A percentile compares a stretch with the other conserved stretches of the same genome.
phyloP scores from a whole-genome alignment of 2,329 filamentous ascomycete genomes.

The Stagonosporopsis tanaceti region DNA sequence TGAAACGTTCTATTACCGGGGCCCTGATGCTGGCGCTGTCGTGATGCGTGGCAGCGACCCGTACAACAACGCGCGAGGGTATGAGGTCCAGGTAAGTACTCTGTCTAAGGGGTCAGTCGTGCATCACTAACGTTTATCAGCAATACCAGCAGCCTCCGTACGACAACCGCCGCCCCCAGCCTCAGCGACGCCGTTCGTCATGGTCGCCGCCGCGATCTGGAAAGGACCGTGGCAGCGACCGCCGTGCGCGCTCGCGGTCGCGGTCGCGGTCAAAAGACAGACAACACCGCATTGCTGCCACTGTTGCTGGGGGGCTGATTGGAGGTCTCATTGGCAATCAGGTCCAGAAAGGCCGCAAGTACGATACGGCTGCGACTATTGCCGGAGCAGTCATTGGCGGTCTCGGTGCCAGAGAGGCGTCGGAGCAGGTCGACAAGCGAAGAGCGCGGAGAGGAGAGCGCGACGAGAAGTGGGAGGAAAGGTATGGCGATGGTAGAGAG shows the following conservation, averaged over 20 bases:
- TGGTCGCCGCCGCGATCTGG: slow-evolving; percentile 40
- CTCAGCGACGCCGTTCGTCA: slow-evolving; percentile 34
- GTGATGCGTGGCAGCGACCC: slow-evolving; percentile 24
- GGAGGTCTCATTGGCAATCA: slow-evolving; percentile 44
- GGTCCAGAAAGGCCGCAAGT: slow-evolving; percentile 36
- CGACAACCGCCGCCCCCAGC: slow-evolving; percentile 25
- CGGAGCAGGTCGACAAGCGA: slow-evolving; percentile 34
- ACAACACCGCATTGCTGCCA: slow-evolving; percentile 35
- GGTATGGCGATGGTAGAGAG: slow-evolving; percentile 12
- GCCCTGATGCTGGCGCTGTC: slow-evolving; percentile 24
- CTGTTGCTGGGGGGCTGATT: slow-evolving; percentile 44
- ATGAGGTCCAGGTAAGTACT: slow-evolving; percentile 29
- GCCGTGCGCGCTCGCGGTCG: slow-evolving; percentile 22
- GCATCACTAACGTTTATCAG: slow-evolving; percentile 14
- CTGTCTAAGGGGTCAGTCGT: not conserved
- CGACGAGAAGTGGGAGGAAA: slow-evolving; percentile 22
- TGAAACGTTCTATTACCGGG: slow-evolving; percentile 26
- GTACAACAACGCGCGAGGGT: slow-evolving; percentile 20
- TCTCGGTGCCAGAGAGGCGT: slow-evolving; percentile 39
- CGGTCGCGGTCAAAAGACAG: slow-evolving; percentile 32
- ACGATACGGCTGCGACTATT: slow-evolving; percentile 42
- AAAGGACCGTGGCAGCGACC: slow-evolving; percentile 21
- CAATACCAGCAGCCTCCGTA: slow-evolving; percentile 19
- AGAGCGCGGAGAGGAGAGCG: slow-evolving; percentile 17
- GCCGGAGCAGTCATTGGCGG: slow-evolving; percentile 48